Evolutionary conservation across 805 yeast species (phyloP).

Genomic region (Novakomyces olei): DNA sequence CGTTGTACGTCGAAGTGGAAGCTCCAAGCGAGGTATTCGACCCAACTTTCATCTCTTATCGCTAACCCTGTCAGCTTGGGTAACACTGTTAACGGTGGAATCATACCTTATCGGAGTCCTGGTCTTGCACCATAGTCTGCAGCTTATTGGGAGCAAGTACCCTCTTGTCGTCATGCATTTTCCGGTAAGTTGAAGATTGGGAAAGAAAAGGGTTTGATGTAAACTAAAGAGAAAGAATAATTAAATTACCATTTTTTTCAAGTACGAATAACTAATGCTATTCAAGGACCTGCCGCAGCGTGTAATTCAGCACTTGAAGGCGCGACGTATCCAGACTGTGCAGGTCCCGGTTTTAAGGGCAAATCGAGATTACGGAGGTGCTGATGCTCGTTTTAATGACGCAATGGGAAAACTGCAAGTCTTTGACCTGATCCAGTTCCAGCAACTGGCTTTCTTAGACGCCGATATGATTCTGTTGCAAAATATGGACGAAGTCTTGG

Average conservation of each 20-base stretch:
- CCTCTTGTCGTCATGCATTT: slow-evolving; percentile 32
- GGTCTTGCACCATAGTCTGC: slow-evolving; percentile 28
- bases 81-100: no score
- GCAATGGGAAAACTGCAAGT: slow-evolving; percentile 42
- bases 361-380: slow-evolving; percentile 11
- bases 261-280: neutral
- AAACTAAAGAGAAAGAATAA: no score
- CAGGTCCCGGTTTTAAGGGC: slow-evolving; percentile 2
- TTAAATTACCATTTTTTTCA: slow-evolving; percentile 16
- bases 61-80: no score
- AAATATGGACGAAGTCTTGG: slow-evolving; percentile 41
- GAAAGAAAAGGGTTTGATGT: no score
- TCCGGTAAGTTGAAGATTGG: no score
- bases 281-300: neutral
- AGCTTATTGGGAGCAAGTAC: slow-evolving; percentile 23
- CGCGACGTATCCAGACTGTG: no score
- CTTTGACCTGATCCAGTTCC: slow-evolving; percentile 27
- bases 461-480: slow-evolving; percentile 34
- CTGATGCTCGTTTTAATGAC: slow-evolving; percentile 34
- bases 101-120: slow-evolving; percentile 32
- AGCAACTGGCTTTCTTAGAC: slow-evolving; percentile 32
- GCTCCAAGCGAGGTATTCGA: no score
- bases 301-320: neutral
- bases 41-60: no score
- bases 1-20: no score